Base-by-base conservation (phyloP, 2,329 filamentous ascomycete species). In the Aspergillus ochraceus region DNA sequence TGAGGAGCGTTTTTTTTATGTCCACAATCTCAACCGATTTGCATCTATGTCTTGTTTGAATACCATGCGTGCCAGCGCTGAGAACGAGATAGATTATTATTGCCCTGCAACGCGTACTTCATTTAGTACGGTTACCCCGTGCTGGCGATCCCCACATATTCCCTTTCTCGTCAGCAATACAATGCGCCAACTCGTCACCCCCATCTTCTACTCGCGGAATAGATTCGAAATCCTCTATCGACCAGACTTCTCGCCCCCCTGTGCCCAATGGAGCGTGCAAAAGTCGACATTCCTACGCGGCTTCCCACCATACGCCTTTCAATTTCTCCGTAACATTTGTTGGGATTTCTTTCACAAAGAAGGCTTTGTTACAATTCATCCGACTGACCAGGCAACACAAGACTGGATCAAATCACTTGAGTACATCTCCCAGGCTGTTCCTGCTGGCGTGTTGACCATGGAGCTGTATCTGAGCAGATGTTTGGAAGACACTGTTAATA, bases 41-140 rank as follows among this genome's bases (percentile, higher is more conserved):
- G 9, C 9, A 49, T 49, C 42, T 9, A 22, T 53, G 55, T 32
- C n/a, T 14, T 36, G n/a, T 39, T 50, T n/a, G 5, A 17, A 17
- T 11, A 22, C n/a, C 9, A 4, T 26, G 8, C 12, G 8, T 26
- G 9, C 22, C 26, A 20, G 17, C 8, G 4, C 36, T 11, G 11
- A 17, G 4, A 26, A 14, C 10, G 26, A 36, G 2, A 2, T 14
- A 36, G 30, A 2, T 2, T 4, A 36, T 36, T 55, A 46, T n/a
- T 59, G 57, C 10, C 46, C 57, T 1, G 49, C 52, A 17, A 55
- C 46, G 8, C 52, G 51, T 59, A 59, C 52, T 1, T 52, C 57
- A 14, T 59, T 54, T 22, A 54, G 51, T 24, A 59, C 30, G 4
- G 14, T 20, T 39, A 17, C n/a, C 14, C 45, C 57, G 12, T 59